A percentile compares a stretch with the other conserved stretches of the same genome.
Evolutionary conservation across 129 eudicot species (phyloP).

Genomic region (Lactuca sativa): DNA sequence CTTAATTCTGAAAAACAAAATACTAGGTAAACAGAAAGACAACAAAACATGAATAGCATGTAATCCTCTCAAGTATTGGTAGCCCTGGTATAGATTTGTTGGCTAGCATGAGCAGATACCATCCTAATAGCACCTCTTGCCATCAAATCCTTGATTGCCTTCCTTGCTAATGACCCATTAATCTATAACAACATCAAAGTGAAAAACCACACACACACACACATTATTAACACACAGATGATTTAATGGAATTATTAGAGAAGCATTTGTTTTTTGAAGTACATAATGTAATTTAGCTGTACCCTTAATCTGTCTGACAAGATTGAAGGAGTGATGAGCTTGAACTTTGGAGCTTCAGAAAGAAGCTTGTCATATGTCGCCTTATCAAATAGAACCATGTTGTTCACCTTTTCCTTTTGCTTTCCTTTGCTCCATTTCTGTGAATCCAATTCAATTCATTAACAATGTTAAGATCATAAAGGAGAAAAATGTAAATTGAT

Average conservation of each 20-base stretch:
- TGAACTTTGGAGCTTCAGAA: slow-evolving; percentile 68
- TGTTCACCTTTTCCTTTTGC: slow-evolving; percentile 96
- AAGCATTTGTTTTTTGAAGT: too few species aligned
- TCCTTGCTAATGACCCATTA: slow-evolving; percentile 85
- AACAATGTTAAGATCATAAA: not conserved
- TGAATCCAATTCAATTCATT: not conserved
- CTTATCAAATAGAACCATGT: slow-evolving; percentile 82
- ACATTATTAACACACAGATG: not conserved
- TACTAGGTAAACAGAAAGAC: not conserved
- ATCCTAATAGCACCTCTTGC: slow-evolving; percentile 73
- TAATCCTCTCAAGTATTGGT: slow-evolving; percentile 43
- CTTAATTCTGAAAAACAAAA: not conserved
- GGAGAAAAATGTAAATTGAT: too few species aligned
- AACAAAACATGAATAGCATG: slow-evolving; percentile 6
- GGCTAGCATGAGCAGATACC: slow-evolving; percentile 69
- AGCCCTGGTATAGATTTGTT: slow-evolving; percentile 70
- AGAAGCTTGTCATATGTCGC: slow-evolving; percentile 78
- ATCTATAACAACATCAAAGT: slow-evolving; percentile 21
- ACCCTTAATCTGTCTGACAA: slow-evolving; percentile 81
- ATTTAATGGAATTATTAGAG: not conserved
- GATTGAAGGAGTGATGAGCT: slow-evolving; percentile 71
- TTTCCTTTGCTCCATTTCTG: slow-evolving; percentile 95
- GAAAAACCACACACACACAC: not conserved
- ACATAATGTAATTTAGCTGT: not conserved
- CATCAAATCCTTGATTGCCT: slow-evolving; percentile 71